Base-by-base conservation (phyloP, 345 rosid species). In the Alliaria petiolata region DNA sequence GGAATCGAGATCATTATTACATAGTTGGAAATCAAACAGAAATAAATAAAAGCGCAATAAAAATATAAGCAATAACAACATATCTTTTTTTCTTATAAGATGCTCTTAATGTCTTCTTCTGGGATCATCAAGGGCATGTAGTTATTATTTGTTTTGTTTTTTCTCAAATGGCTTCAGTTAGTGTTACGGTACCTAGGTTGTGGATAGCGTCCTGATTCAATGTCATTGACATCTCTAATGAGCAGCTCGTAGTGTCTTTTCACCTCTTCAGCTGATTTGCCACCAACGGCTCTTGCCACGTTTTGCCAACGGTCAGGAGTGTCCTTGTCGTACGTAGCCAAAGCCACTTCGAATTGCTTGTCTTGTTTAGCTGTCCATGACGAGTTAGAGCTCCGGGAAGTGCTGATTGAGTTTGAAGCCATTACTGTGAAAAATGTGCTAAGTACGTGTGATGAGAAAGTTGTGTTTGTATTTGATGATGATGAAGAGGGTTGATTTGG, bases 251-350 rank as follows among this genome's bases (percentile, higher is more conserved):
- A 93, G 62, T 85, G 97, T 59, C 70, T 71, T 77, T 82, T 86
- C 13, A 92, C 95, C 68, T 92, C 98, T 42, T 88, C 96, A 0
- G 78, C 83, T 14, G 98, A 81, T 78, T 80, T 93, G 3, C 91
- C 93, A 6, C 85, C 90, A 6, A 90, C 95, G 10, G 84, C 97
- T 53, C 68, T 85, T 44, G 95, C 97, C 14, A 93, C 79, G 71
- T 93, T 90, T 52, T 83, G 90, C 98, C 98, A 93, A 34, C 98
- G 88, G 50, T 88, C 97, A 3, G 98, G 90, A 10, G 97, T 87
- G 78, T 93, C 98, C 77, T 80, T 80, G 58, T 93, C 97, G 17
- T 79, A 85, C n/a, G 50, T 58, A 55, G 95, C 98, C 54, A 90
- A 75, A 13, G 95, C 98, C 81, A 59, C 81, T 80, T 92, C 98